A percentile compares a stretch with the other conserved stretches of the same genome.
phyloP scores from a whole-genome alignment of 2,329 filamentous ascomycete genomes.

The Sordariomycetes sp. region DNA sequence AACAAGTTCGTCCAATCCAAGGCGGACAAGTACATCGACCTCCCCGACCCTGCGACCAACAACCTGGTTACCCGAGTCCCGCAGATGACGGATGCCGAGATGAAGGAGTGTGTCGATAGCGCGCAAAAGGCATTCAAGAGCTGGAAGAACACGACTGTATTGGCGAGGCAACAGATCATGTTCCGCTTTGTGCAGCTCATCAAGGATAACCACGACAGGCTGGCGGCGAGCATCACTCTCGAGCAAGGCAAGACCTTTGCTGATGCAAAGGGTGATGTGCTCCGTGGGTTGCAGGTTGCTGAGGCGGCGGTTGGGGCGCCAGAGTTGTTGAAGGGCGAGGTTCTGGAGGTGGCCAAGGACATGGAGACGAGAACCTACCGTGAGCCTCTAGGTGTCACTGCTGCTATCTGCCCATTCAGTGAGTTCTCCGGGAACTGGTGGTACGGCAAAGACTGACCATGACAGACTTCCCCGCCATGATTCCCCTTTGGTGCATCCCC shows the following conservation, averaged over 20 bases:
- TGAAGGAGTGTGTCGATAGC: constrained; percentile 65
- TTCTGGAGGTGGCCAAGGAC: constrained; percentile 78
- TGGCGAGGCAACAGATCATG: constrained; percentile 75
- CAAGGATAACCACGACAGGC: constrained; percentile 74
- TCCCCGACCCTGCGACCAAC: constrained; percentile 78
- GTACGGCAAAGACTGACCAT: not conserved
- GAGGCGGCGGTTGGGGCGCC: constrained; percentile 75
- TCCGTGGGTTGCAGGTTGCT: constrained; percentile 75
- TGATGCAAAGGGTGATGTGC: constrained; percentile 73
- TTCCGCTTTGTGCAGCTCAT: constrained; percentile 77
- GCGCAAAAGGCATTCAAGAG: constrained; percentile 66
- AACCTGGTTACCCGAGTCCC: constrained; percentile 77
- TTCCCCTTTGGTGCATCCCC: constrained; percentile 83
- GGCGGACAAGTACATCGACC: constrained; percentile 65
- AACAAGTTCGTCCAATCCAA: constrained; percentile 66
- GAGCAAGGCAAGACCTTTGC: constrained; percentile 87
- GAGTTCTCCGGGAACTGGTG: constrained; percentile 19
- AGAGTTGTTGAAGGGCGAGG: constrained; percentile 73
- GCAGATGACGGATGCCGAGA: constrained; percentile 70
- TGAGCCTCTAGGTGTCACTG: constrained; percentile 72
- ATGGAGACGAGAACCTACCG: constrained; percentile 82
- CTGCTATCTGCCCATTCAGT: constrained; percentile 84
- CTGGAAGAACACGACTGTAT: constrained; percentile 64
- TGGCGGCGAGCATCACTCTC: constrained; percentile 76
- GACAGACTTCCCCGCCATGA: constrained; percentile 85